Evolutionary conservation across 768 basidiomycete genomes (phyloP), one percentile per base, ranked within the genome.

Genomic region (Clathrus columnatus): DNA sequence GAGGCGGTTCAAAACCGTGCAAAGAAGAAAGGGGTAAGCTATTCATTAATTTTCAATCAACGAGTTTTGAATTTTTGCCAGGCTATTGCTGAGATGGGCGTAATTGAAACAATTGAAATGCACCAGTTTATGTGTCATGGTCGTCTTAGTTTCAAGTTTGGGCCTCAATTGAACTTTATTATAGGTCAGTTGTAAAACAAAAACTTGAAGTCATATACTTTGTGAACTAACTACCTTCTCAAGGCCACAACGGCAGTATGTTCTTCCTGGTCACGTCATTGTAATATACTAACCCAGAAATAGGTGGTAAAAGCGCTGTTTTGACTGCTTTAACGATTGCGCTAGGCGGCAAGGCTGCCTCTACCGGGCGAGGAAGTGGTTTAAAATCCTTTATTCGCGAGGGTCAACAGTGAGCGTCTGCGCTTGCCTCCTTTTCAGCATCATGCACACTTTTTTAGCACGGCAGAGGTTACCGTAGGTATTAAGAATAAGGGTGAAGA

Each of bases 111-210:
- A 29, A 79, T 96, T 43, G 86, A 92, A 64, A 82, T 91, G 80
- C 77, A 83, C 64, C 85, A 97, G 65, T 98, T 98, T 71, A 95
- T 98, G 93, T 96, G 93, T 68, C 94, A 98, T 71, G 78, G 83
- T 66, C 84, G 77, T 68, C 75, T 93, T 45, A 83, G 77, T 1
- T 90, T 96, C 69, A 77, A 79, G 1, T 91, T 98, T 60, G 91
- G 92, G 0, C 85, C 88, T 7, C 91, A 94, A 68, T 89, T 99
- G 65, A 99, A 98, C 70, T 98, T 98, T 65, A 89, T 99, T 61
- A 95, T 95, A 36, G 92, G 91, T 84, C 61, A 41, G 79, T 62
- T 1, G 48, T 54, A 20, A 23, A 47, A 26, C 54, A 20, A 23
- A 47, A 26, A 10, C 43, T 45, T 45, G 36, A 27, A 17, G 29